Conservation (phyloP, 2,329 filamentous ascomycete genomes). For the Elsinoe perseae region DNA sequence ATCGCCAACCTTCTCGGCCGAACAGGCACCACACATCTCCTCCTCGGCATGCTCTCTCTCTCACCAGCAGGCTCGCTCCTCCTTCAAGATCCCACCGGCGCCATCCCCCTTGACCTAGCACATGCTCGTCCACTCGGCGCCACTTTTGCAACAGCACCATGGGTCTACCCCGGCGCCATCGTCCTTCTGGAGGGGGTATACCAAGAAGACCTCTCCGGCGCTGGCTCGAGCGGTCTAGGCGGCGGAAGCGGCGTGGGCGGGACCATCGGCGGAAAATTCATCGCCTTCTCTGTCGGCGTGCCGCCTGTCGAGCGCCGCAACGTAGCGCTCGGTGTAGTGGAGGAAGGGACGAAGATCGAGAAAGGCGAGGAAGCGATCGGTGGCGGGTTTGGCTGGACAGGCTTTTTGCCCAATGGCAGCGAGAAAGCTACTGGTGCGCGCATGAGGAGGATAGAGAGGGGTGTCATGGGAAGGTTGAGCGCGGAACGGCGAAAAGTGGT, state of each 20-base stretch:
- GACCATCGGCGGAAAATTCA: conserved; percentile 83
- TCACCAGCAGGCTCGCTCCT: conserved; percentile 75
- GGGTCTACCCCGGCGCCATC: conserved; percentile 94
- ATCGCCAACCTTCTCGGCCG: conserved; percentile 70
- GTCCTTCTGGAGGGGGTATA: conserved; percentile 94
- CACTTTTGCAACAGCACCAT: conserved; percentile 63
- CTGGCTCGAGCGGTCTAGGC: conserved; percentile 51
- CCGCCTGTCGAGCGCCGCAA: conserved; percentile 83
- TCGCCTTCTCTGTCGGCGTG: conserved; percentile 83
- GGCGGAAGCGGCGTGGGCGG: conserved; percentile 78
- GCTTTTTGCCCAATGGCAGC: conserved; percentile 86
- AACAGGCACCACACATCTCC: conserved; percentile 73
- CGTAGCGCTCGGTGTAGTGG: conserved; percentile 64
- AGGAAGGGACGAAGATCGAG: conserved; percentile 41
- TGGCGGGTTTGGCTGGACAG: conserved; percentile 91
- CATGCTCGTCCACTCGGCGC: conserved; percentile 70
- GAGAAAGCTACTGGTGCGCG: conserved; percentile 73
- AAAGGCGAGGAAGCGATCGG: conserved; percentile 24
- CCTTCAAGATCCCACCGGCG: conserved; percentile 79
- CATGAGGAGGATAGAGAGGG: conserved; percentile 73
- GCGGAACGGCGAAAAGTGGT: conserved; percentile 49
- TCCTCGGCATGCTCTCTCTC: conserved; percentile 73
- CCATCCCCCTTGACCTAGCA: conserved; percentile 73
- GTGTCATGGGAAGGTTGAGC: conserved; percentile 45
- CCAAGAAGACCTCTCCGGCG: conserved; percentile 75